Percentiles rank a stretch among this genome's conserved stretches.
Conservation (phyloP, 208 protist genomes). For the Plasmodiophora brassicae region DNA sequence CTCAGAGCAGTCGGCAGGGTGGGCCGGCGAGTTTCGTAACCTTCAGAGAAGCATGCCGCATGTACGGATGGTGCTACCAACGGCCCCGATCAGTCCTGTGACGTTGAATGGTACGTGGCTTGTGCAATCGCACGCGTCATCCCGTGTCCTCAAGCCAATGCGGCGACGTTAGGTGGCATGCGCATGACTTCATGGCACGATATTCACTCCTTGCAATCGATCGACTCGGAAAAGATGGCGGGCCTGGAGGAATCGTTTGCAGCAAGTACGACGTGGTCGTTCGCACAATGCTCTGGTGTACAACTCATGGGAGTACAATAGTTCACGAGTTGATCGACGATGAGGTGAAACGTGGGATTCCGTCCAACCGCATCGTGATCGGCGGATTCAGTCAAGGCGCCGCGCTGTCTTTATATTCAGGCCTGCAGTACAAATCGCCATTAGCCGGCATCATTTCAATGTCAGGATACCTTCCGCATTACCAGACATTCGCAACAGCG, state of each 20-base stretch:
- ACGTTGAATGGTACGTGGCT: slow-evolving; percentile 38
- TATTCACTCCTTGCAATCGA: slow-evolving; percentile 26
- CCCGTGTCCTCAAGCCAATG: background rate
- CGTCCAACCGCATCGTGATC: slow-evolving; percentile 40
- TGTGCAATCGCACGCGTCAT: background rate
- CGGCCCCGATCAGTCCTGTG: slow-evolving; percentile 36
- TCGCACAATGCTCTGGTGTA: background rate
- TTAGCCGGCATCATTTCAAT: slow-evolving; percentile 43
- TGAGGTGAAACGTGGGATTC: slow-evolving; percentile 35
- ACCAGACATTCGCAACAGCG: background rate
- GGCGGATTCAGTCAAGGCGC: slow-evolving; percentile 56
- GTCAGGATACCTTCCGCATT: slow-evolving; percentile 47
- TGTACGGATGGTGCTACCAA: slow-evolving; percentile 33
- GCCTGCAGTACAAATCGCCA: slow-evolving; percentile 29
- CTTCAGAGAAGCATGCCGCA: slow-evolving; percentile 14
- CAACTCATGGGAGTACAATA: background rate
- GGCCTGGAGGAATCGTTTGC: slow-evolving; percentile 45
- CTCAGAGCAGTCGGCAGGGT: background rate
- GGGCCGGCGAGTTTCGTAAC: background rate
- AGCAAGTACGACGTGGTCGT: background rate
- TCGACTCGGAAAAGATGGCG: slow-evolving; percentile 23
- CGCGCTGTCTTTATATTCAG: slow-evolving; percentile 48
- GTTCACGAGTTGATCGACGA: slow-evolving; percentile 37
- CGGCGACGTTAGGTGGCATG: slow-evolving; percentile 20
- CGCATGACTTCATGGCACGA: slow-evolving; percentile 55